Evolutionary conservation across 352 stramenopile genomes (phyloP).

Genomic region (Phytophthora crassamura): DNA sequence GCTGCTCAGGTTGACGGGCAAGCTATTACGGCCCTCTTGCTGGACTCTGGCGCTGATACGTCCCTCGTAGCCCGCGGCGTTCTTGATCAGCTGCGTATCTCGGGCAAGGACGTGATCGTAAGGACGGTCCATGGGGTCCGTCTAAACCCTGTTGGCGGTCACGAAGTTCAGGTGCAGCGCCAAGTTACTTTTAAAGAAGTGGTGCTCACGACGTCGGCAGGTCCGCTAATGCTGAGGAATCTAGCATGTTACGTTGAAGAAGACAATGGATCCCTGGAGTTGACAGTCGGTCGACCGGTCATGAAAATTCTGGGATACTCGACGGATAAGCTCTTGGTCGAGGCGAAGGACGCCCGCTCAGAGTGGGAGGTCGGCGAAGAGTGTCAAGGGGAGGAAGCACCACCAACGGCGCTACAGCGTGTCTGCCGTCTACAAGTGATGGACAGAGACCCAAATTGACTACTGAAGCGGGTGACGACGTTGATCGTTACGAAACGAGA

Average conservation of each 20-base stretch:
- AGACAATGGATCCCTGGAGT: background rate
- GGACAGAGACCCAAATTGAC: no score
- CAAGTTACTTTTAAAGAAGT: background rate
- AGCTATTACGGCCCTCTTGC: background rate
- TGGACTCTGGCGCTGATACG: background rate
- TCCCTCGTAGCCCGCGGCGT: conserved; percentile 5
- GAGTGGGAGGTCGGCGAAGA: background rate
- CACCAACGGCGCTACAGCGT: background rate
- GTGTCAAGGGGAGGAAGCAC: background rate
- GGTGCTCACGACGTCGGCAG: background rate
- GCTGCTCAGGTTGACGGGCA: background rate
- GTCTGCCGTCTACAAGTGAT: background rate
- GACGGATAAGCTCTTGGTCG: background rate
- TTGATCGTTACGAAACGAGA: no score
- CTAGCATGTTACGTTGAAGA: background rate
- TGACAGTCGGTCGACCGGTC: background rate
- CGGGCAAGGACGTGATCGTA: no score
- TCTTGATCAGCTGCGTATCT: background rate
- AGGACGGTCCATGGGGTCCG: no score
- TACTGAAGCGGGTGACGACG: no score
- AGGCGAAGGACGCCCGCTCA: background rate
- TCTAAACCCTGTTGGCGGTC: background rate
- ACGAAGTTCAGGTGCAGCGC: background rate
- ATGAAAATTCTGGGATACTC: conserved; percentile 6
- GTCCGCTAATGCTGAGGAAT: conserved; percentile 7